Base-by-base conservation (phyloP, 2,329 filamentous ascomycete species). In the Xylariomycetidae sp. region DNA sequence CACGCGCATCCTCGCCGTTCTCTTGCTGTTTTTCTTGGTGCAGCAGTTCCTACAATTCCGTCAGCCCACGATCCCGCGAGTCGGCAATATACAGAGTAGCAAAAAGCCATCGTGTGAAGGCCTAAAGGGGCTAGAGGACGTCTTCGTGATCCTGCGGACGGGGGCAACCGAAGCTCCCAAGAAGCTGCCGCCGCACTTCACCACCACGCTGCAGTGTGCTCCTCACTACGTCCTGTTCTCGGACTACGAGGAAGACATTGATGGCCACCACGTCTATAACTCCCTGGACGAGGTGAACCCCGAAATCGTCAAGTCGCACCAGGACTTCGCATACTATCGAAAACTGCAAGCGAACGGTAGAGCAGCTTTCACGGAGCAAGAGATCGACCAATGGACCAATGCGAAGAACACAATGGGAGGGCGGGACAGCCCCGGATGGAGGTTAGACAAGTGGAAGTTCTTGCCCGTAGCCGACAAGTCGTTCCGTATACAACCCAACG, bases 381-480 rank as follows among this genome's bases (percentile, higher is more conserved):
- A 57, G 31, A 31, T 53, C 11, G 40, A 39, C 3, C 32, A 49
- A 41, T 56, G 53, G 54, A 38, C 48, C 8, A 19, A 43, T 9
- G 51, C 49, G 3, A 51, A 48, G 37, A 54, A 57, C 31, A 53
- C 54, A 13, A 45, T 42, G 14, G 32, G 40, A 5, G 52, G 55
- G 3, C 51, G 51, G 8, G 70, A 72, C 49, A 69, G 67, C 40
- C 54, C 67, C 8, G 63, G 64, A 35, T 63, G 64, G 72, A 66
- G 62, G 36, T 56, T 77, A 23, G 72, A 77, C 42, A 76, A 76
- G 44, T 77, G 72, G 72, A 77, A 76, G 49, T 70, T 73, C 41
- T 53, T 77, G 14, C 72, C 72, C 6, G 67, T 75, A 59, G 65
- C 71, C 3, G 67, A 73, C 44, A 64, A 69, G 44, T 63, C 70